These are phyloP conservation scores for Rhodomyrtus tomentosa DNA, from an alignment of 345 rosid genomes.

Conservation along the genomic window DNA sequence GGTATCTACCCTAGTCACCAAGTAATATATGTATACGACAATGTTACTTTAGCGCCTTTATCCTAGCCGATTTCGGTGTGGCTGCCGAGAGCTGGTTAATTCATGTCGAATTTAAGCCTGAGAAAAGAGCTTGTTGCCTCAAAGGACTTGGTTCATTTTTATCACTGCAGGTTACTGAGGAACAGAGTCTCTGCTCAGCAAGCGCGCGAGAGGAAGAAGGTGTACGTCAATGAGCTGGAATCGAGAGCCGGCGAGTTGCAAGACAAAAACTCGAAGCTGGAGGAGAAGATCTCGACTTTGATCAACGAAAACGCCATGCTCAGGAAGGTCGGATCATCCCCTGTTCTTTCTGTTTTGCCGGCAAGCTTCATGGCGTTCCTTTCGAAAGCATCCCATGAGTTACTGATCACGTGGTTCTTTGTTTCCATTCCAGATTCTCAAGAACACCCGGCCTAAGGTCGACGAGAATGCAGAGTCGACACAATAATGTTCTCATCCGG, in stretches of 20 bases:
- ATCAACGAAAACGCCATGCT: conserved; percentile 66
- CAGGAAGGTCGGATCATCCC: conserved; percentile 22
- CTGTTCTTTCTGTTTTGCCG: neutral
- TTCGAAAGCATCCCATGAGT: neutral
- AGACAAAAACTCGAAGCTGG: conserved; percentile 42
- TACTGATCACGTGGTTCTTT: neutral
- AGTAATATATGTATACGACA: neutral
- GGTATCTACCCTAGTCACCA: neutral
- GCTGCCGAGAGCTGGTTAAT: neutral
- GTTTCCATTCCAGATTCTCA: conserved; percentile 20
- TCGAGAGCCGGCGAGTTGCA: conserved; percentile 37
- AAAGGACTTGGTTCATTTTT: neutral
- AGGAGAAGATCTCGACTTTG: conserved; percentile 58
- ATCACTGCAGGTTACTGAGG: conserved; percentile 35
- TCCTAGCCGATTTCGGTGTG: neutral
- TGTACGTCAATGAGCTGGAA: conserved; percentile 56
- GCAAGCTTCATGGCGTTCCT: neutral
- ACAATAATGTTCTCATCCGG: neutral
- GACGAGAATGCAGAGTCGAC: conserved; percentile 25
- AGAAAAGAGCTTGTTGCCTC: neutral
- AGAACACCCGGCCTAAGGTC: conserved; percentile 57
- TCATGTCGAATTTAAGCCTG: neutral
- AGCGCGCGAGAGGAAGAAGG: conserved; percentile 82
- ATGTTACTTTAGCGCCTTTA: neutral
- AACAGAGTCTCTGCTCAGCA: conserved; percentile 79